Evolutionary conservation across 345 rosid genomes (phyloP).

Genomic region (Mangifera indica): DNA sequence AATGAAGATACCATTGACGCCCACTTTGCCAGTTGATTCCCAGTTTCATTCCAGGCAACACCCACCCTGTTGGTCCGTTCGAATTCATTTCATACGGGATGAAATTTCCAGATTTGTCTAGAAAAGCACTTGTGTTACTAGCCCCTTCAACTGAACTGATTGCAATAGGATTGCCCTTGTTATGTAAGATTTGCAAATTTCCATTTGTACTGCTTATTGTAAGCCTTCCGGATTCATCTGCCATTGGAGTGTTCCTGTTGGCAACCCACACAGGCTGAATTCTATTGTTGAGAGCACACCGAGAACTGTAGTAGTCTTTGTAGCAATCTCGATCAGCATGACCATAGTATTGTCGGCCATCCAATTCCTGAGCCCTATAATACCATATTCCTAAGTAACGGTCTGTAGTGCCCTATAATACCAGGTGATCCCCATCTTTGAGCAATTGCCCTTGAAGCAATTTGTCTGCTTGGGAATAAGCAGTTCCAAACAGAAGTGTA

Average conservation of each 20-base stretch:
- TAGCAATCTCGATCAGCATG: too few relatives aligned
- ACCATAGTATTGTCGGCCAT: too few relatives aligned
- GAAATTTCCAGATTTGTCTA: too few relatives aligned
- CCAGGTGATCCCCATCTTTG: slow-evolving; percentile 3
- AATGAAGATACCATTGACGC: slow-evolving; percentile 2
- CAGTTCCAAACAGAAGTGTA: background rate
- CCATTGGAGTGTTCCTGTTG: background rate
- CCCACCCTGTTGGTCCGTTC: background rate
- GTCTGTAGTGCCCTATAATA: background rate
- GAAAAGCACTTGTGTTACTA: too few relatives aligned
- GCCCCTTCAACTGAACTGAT: too few relatives aligned
- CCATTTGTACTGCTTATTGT: too few relatives aligned
- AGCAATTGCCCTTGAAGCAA: slow-evolving; percentile 20
- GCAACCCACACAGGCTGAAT: too few relatives aligned
- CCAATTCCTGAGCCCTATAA: too few relatives aligned
- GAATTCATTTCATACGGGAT: background rate
- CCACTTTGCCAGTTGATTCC: too few relatives aligned
- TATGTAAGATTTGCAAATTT: background rate
- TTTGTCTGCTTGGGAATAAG: slow-evolving; percentile 6
- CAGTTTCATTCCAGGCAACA: too few relatives aligned
- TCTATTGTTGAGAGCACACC: too few relatives aligned
- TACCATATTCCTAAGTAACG: slow-evolving; percentile 20
- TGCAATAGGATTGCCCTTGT: background rate
- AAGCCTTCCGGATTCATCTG: background rate
- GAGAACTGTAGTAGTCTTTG: too few relatives aligned